phyloP scores from a whole-genome alignment of 768 basidiomycete genomes.

The Psilocybe cubensis region DNA sequence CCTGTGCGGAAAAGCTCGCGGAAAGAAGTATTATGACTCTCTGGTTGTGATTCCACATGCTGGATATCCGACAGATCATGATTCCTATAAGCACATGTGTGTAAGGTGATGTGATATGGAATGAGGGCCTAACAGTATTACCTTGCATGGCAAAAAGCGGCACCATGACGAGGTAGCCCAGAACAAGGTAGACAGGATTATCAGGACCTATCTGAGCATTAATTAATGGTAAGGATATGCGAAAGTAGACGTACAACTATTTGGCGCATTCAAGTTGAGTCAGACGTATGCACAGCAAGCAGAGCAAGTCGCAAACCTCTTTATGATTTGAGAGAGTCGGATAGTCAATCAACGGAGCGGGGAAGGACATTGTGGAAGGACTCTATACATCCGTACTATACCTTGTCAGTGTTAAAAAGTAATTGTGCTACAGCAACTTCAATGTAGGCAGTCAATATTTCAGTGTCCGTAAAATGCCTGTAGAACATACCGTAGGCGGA shows the following conservation, averaged over 20 bases:
- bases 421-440: neutral
- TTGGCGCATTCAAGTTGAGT: no score
- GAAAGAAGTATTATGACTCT: conserved; percentile 1
- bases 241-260: no score
- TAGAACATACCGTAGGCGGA: neutral
- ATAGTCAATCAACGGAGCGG: no score
- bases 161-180: neutral
- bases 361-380: neutral
- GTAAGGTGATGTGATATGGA: neutral
- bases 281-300: no score
- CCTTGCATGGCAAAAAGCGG: neutral
- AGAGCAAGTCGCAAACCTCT: no score
- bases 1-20: neutral
- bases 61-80: conserved; percentile 9
- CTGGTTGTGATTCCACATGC: conserved; percentile 8
- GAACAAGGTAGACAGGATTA: neutral
- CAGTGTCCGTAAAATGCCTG: neutral
- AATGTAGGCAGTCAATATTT: neutral
- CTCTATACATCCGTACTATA: neutral
- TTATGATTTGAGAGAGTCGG: neutral
- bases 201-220: no score
- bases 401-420: neutral
- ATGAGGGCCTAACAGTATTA: neutral
- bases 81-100: neutral
- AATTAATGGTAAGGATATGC: no score